These are phyloP conservation scores for Acmispon strigosus DNA, from an alignment of 306 rosid genomes.

Conservation along the genomic window DNA sequence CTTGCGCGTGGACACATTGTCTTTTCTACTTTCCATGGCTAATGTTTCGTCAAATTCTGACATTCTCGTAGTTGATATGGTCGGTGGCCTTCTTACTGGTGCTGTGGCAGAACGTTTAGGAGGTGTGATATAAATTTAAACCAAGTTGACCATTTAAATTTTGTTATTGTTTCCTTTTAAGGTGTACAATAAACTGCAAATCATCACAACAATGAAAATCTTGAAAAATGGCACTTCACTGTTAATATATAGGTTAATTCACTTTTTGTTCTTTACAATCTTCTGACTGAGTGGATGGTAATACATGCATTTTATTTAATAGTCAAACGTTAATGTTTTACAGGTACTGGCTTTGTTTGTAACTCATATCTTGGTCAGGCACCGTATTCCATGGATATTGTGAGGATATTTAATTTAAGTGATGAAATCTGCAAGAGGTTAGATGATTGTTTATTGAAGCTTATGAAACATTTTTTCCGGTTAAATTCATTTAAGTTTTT, in stretches of 20 bases:
- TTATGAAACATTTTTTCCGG: neutral
- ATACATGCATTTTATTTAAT: neutral
- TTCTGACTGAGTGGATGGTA: neutral
- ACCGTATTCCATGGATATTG: slow-evolving; percentile 76
- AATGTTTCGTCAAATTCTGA: slow-evolving; percentile 85
- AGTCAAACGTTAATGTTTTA: slow-evolving; percentile 16
- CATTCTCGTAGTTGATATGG: slow-evolving; percentile 75
- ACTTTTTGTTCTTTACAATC: neutral
- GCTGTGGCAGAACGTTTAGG: slow-evolving; percentile 95
- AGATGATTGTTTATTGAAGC: slow-evolving; percentile 9
- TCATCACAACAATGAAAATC: neutral
- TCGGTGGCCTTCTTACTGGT: slow-evolving; percentile 92
- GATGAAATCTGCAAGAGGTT: slow-evolving; percentile 75
- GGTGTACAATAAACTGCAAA: neutral
- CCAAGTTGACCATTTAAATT: slow-evolving; percentile 8
- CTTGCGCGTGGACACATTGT: slow-evolving; percentile 77
- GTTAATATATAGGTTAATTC: neutral
- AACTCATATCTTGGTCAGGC: slow-evolving; percentile 54
- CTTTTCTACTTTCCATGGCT: slow-evolving; percentile 84
- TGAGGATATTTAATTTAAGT: slow-evolving; percentile 74
- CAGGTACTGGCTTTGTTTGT: slow-evolving; percentile 82
- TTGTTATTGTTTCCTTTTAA: neutral
- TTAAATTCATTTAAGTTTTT: neutral
- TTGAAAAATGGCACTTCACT: neutral
- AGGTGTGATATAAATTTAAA: slow-evolving; percentile 39